Base-by-base conservation (phyloP, 2,329 filamentous ascomycete species). In the Xylariales sp. region DNA sequence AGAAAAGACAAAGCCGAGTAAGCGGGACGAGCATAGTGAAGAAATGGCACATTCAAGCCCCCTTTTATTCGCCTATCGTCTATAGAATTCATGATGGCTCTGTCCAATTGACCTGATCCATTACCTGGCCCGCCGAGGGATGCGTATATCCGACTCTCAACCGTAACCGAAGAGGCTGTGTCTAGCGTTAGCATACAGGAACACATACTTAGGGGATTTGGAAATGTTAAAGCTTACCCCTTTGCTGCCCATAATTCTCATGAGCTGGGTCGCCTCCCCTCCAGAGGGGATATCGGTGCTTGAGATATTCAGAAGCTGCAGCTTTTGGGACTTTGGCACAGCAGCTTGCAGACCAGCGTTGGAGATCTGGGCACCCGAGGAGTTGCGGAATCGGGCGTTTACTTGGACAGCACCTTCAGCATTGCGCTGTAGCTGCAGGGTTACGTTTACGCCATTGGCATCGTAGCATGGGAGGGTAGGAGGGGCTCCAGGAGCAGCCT, bases 41-140 rank as follows among this genome's bases (percentile, higher is more conserved):
- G n/a, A 30, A 11, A 15, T 30, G 10, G 14, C 10, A 30, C 14
- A 15, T 25, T 31, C 23, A 33, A 33, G 32, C 33, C 36, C 34
- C 40, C 41, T 48, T 51, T 48, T 40, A 44, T 48, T 48, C 20
- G 21, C 40, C 28, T 38, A 33, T 36, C 31, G n/a, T 44, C 38
- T 43, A 48, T 40, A 40, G 18, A 40, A 20, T 29, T 46, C 32
- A 53, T 23, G 65, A 71, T 39, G 88, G 83, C 65, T 98, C 93
- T 20, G 86, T 83, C 93, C 93, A 98, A 67, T 96, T 94, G 41
- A 97, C 89, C 65, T 97, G 90, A 56, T 98, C 93, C 58, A 85
- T 84, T 14, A 94, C 74, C 45, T 83, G 76, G 37, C 81, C 81
- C 17, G 72, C 78, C 41, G 78, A 76, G 40, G 84, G 79, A 60